phyloP scores from a whole-genome alignment of 768 basidiomycete species.

The Rhodotorula graminis region DNA sequence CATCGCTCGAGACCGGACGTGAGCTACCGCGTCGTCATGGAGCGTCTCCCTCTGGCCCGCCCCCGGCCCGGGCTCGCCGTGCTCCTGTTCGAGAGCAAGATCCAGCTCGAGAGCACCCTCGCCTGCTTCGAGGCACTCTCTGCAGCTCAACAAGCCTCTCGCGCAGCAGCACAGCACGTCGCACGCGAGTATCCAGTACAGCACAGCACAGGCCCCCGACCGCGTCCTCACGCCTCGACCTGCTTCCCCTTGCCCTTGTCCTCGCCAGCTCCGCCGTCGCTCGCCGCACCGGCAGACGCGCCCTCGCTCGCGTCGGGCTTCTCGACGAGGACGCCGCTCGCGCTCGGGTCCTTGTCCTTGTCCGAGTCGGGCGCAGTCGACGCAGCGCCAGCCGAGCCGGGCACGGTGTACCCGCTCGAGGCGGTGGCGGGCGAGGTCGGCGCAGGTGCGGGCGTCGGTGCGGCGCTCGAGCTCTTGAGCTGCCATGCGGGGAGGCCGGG shows the following conservation, averaged over 20 bases:
- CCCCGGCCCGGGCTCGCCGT: too few relatives aligned
- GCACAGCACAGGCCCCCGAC: not conserved
- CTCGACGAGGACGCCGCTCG: conserved; percentile 37
- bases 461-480: conserved; percentile 52
- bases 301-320: conserved; percentile 12
- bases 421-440: not conserved
- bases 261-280: not conserved
- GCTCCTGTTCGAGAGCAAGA: too few relatives aligned
- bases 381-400: not conserved
- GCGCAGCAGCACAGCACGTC: too few relatives aligned
- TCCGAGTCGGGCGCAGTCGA: not conserved
- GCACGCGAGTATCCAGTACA: too few relatives aligned
- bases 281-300: too few relatives aligned
- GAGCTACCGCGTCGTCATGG: too few relatives aligned
- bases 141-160: too few relatives aligned
- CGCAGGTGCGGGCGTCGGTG: conserved; percentile 8
- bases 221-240: not conserved
- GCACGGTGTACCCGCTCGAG: not conserved
- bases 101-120: too few relatives aligned
- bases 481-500: conserved; percentile 82
- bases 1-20: too few relatives aligned
- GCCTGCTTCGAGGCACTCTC: too few relatives aligned
- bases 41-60: too few relatives aligned
- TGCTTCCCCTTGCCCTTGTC: not conserved
- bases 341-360: conserved; percentile 21